Evolutionary conservation across 1,284 basidiomycete genomes (phyloP).

Genomic region (Marasmius sp.): DNA sequence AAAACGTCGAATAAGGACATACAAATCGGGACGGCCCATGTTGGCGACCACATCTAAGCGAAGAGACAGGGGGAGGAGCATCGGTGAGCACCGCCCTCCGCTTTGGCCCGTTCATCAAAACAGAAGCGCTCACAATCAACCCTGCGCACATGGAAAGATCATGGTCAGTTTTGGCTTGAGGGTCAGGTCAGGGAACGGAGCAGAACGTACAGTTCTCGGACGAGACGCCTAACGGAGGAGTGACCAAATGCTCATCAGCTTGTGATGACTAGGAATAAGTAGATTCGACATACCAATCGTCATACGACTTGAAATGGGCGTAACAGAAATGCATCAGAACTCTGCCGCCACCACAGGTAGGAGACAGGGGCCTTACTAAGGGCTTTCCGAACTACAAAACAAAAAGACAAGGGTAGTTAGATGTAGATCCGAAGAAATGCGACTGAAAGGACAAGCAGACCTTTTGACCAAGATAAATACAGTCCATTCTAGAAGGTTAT

Average conservation of each 20-base stretch:
- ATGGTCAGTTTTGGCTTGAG: constrained; percentile 1
- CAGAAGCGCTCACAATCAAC: constrained; percentile 58
- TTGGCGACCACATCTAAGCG: constrained; percentile 64
- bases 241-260: neutral
- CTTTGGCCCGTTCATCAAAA: neutral
- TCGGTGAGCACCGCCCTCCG: too few relatives aligned
- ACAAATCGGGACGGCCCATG: constrained; percentile 73
- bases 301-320: constrained; percentile 20
- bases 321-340: neutral
- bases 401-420: neutral
- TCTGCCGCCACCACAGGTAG: constrained; percentile 25
- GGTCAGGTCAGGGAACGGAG: neutral
- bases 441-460: constrained; percentile 30
- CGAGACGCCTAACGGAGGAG: constrained; percentile 56
- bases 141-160: constrained; percentile 30
- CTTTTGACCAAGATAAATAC: constrained; percentile 93
- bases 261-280: neutral
- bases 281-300: constrained; percentile 33
- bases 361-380: constrained; percentile 30
- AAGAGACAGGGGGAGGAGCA: neutral
- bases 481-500: constrained; percentile 72
- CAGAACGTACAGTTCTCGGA: constrained; percentile 69
- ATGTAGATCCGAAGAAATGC: neutral
- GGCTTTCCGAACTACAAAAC: constrained; percentile 43
- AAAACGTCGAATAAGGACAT: constrained; percentile 31